Evolutionary conservation across 768 basidiomycete genomes (phyloP).

Genomic region (Leucosporidium scottii): DNA sequence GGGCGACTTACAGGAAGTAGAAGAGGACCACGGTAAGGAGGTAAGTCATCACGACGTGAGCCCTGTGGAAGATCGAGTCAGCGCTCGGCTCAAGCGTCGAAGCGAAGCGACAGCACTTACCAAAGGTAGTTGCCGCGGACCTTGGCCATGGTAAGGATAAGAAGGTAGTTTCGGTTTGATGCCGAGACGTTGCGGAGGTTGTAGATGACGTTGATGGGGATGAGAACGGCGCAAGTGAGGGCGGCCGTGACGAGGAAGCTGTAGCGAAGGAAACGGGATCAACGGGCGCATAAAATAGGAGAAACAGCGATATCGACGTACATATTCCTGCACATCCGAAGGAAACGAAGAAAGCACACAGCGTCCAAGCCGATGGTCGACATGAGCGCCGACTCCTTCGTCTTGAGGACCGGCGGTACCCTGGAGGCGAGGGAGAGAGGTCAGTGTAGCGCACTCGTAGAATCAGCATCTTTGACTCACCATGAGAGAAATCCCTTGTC

Average conservation of each 20-base stretch:
- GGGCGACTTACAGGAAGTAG: slow-evolving; percentile 53
- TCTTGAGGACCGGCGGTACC: slow-evolving; percentile 28
- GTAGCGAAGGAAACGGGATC: slow-evolving; percentile 33
- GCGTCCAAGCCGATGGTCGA: slow-evolving; percentile 88
- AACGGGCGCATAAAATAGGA: background rate
- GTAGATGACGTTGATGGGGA: slow-evolving; percentile 81
- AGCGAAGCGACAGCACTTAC: no score
- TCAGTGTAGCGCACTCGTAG: background rate
- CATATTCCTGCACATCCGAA: slow-evolving; percentile 52
- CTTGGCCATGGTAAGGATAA: slow-evolving; percentile 36
- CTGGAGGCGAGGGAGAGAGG: background rate
- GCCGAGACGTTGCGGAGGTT: slow-evolving; percentile 56
- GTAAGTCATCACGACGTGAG: slow-evolving; percentile 77
- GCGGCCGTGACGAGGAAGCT: slow-evolving; percentile 60
- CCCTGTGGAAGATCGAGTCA: slow-evolving; percentile 54
- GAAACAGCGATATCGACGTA: background rate
- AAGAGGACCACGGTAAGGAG: slow-evolving; percentile 53
- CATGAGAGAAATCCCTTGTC: slow-evolving; percentile 78
- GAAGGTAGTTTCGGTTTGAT: slow-evolving; percentile 45
- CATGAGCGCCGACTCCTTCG: slow-evolving; percentile 33
- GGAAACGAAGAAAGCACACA: slow-evolving; percentile 83
- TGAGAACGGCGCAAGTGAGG: slow-evolving; percentile 62
- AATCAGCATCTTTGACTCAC: slow-evolving; percentile 37
- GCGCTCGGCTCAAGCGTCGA: slow-evolving; percentile 44
- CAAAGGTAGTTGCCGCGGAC: slow-evolving; percentile 36